Base-by-base conservation (phyloP, 2,329 filamentous ascomycete genomes). In the Claviceps purpurea region DNA sequence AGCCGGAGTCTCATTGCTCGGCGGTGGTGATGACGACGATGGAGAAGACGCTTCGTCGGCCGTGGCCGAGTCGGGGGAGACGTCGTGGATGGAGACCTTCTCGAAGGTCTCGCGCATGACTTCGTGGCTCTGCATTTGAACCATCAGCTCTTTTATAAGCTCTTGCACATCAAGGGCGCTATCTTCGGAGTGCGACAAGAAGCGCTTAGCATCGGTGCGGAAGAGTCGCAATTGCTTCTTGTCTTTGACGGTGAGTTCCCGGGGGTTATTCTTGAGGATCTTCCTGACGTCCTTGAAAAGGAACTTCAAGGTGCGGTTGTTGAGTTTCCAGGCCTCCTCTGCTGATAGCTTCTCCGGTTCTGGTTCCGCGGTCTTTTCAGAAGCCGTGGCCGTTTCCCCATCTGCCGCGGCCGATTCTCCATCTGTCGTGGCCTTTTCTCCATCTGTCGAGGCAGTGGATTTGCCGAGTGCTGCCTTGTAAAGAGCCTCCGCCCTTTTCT, bases 161-260 rank as follows among this genome's bases (percentile, higher is more conserved):
- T 68, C 62, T 30, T 58, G 53, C 16, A 59, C 56, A 34, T 59
- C 58, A 26, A 65, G 43, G 43, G 64, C 57, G 47, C 58, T 61
- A 45, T 62, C 63, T 45, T 68, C 60, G n/a, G 66, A 62, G 2
- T 61, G 61, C 26, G 63, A 59, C 42, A 91, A 73, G 45, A 85
- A 77, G 46, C 76, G 74, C 60, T 79, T 80, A 46, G 87, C 75
- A 26, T 78, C 73, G 59, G 77, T 77, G 55, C 84, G 73, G 70
- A 94, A 87, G n/a, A 76, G 70, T 49, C 89, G 85, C 51, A 94
- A 74, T 51, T 83, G 77, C 63, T 84, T 81, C 73, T 91, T 93
- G 64, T 84, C 81, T 64, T 83, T 85, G 51, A 79, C 86, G 37
- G 77, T 76, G 38, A 89, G 70, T 26, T 73, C 62, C 42, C 61